A percentile compares a stretch with the other conserved stretches of the same genome.
Conservation (phyloP, 768 basidiomycete species). For the Rhodosporidiobolus odoratus region DNA sequence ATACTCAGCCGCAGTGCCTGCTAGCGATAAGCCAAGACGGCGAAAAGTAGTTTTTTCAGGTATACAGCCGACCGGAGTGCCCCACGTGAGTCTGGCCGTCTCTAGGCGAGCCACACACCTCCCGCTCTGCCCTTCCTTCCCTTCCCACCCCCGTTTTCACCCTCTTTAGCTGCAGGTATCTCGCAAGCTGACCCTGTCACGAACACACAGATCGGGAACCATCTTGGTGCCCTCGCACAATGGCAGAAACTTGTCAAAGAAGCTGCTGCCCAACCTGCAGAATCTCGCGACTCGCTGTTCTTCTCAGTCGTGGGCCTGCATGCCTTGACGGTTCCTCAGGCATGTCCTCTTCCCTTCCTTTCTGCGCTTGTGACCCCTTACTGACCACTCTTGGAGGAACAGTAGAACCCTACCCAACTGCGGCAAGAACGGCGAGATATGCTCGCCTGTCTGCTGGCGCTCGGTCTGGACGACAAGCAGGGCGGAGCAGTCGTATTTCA, state of each 20-base stretch:
- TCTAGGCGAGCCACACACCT: too few species aligned
- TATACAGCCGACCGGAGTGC: slow-evolving; percentile 85
- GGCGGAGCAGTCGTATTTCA: slow-evolving; percentile 59
- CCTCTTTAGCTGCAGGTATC: background rate
- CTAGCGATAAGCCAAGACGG: background rate
- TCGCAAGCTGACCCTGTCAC: slow-evolving; percentile 16
- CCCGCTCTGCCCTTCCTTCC: background rate
- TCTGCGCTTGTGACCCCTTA: background rate
- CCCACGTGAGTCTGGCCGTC: slow-evolving; percentile 60
- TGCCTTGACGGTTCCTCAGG: slow-evolving; percentile 84
- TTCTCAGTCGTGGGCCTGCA: slow-evolving; percentile 93
- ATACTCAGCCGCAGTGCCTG: too few species aligned
- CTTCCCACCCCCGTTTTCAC: background rate
- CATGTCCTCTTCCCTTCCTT: background rate
- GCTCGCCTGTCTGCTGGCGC: slow-evolving; percentile 74
- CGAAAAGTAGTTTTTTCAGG: slow-evolving; percentile 67
- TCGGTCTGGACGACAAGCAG: slow-evolving; percentile 73
- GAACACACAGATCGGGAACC: slow-evolving; percentile 74
- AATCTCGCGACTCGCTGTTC: slow-evolving; percentile 60
- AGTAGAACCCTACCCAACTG: slow-evolving; percentile 57
- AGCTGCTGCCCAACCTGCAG: slow-evolving; percentile 46
- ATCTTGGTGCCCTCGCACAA: slow-evolving; percentile 80
- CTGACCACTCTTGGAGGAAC: too few species aligned
- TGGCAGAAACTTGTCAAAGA: slow-evolving; percentile 74
- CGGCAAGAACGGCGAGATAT: slow-evolving; percentile 63